Percentiles rank a stretch among this genome's conserved stretches.
Conservation (phyloP, 2,329 filamentous ascomycete genomes). For the Neocucurbitaria cava region DNA sequence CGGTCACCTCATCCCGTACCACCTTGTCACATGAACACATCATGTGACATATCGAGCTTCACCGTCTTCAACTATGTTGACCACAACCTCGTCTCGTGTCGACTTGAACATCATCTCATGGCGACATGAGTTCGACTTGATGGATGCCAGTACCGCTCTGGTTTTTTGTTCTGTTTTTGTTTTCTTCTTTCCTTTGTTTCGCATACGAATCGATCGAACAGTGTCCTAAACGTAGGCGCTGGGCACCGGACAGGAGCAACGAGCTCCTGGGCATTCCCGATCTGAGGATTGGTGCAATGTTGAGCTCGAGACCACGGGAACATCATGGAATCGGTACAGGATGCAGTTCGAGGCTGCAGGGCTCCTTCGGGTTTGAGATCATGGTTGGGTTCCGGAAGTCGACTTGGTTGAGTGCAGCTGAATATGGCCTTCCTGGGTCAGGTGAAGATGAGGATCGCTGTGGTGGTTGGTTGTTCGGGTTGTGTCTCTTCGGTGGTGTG, state of each 20-base stretch:
- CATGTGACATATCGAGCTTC: not conserved
- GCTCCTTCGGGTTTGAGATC: not conserved
- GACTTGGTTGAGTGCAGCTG: not conserved
- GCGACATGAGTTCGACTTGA: too few species aligned
- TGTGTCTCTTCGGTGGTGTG: too few species aligned
- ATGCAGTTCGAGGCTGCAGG: constrained; percentile 7
- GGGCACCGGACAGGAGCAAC: not conserved
- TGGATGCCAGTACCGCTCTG: constrained; percentile 3
- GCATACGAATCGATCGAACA: too few species aligned
- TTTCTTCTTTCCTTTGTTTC: too few species aligned
- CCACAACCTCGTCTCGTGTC: not conserved
- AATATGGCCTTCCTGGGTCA: not conserved
- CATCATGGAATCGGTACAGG: constrained; percentile 4
- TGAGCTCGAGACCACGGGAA: not conserved
- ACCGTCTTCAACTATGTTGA: too few species aligned
- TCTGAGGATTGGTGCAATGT: not conserved
- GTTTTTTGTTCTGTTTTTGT: too few species aligned
- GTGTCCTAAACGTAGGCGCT: not conserved
- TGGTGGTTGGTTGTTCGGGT: too few species aligned
- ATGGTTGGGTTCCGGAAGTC: too few species aligned
- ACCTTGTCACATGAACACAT: not conserved
- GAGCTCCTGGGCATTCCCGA: not conserved
- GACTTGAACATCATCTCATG: not conserved
- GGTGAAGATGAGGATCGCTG: constrained; percentile 2
- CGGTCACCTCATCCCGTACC: too few species aligned